phyloP scores from a whole-genome alignment of 345 rosid species.

The Mercurialis annua region DNA sequence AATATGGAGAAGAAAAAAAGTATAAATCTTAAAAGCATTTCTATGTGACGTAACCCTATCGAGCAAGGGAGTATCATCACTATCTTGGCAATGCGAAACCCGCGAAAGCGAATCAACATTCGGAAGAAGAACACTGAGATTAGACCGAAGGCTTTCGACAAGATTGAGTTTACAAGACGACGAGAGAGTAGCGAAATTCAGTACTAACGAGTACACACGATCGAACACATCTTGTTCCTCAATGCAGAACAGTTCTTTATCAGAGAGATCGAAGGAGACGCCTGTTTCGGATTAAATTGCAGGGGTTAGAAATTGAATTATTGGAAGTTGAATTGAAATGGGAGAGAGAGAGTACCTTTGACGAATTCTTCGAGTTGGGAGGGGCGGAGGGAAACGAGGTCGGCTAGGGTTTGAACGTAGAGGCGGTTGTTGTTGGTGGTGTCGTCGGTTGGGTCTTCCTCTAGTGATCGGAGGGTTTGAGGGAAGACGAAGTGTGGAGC shows the following conservation, averaged over 20 bases:
- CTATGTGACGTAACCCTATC: slow-evolving; percentile 68
- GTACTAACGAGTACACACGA: slow-evolving; percentile 68
- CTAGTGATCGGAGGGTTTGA: slow-evolving; percentile 56
- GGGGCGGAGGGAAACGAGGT: slow-evolving; percentile 53
- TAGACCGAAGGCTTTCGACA: slow-evolving; percentile 82
- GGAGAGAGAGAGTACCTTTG: slow-evolving; percentile 50
- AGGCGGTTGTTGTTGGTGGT: slow-evolving; percentile 51
- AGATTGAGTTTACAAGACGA: slow-evolving; percentile 61
- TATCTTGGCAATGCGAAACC: slow-evolving; percentile 48
- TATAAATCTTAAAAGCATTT: slow-evolving; percentile 90
- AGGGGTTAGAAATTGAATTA: not conserved
- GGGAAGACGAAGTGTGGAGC: slow-evolving; percentile 82
- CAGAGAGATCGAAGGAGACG: slow-evolving; percentile 86
- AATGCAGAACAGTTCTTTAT: slow-evolving; percentile 80
- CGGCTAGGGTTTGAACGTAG: slow-evolving; percentile 50
- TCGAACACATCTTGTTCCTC: slow-evolving; percentile 89
- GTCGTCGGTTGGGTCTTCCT: slow-evolving; percentile 30
- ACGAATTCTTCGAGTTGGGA: slow-evolving; percentile 80
- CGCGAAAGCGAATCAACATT: slow-evolving; percentile 80
- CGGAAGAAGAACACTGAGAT: slow-evolving; percentile 89
- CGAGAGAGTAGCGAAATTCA: slow-evolving; percentile 47
- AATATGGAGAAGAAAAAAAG: slow-evolving; percentile 70
- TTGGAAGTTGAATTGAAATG: no score
- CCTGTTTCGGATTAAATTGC: slow-evolving; percentile 36
- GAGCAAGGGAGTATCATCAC: slow-evolving; percentile 33